Base-by-base conservation (phyloP, 495 filamentous ascomycete species). In the Penicillium pulvis region DNA sequence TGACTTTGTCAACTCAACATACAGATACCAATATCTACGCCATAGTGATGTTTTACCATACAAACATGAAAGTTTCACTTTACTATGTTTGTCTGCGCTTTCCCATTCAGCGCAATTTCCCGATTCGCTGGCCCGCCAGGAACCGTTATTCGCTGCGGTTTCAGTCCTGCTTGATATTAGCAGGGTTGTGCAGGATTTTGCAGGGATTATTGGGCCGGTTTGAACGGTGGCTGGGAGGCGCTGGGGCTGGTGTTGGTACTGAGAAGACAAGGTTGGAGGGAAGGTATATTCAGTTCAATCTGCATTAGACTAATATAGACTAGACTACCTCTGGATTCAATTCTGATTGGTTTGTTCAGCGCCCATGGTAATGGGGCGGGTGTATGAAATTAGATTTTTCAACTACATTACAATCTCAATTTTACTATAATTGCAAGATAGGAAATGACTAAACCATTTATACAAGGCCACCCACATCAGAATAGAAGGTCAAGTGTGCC, bases 71-170 rank as follows among this genome's bases (percentile, higher is more conserved):
- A 41, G 49, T 20, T 23, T 44, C 47, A 8, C 41, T 12, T 9
- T 49, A 39, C 31, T 19, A n/a, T 52, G 57, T 59, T 54, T 53
- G 44, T 33, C 30, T 44, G 35, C 56, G 33, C 36, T 45, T 16
- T 47, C 53, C 24, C 45, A 36, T 53, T 8, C 12, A 16, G 20
- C 47, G 35, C 50, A 67, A 65, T 57, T 70, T 62, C 57, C 62
- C 67, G 64, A 69, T 60, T 69, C 57, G 59, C 60, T 55, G 55
- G 35, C 17, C 42, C 51, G 53, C 55, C 59, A 65, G 59, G 59
- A 63, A 61, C 64, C 67, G 64, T 67, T 67, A 58, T 65, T 69
- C 59, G 49, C 55, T 68, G 67, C 46, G 46, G 59, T 61, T 55
- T 59, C 51, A 31, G 64, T 60, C 61, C 48, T 51, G 33, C 26